phyloP scores from a whole-genome alignment of 441 rosid genomes.

The Aleurites moluccanus region DNA sequence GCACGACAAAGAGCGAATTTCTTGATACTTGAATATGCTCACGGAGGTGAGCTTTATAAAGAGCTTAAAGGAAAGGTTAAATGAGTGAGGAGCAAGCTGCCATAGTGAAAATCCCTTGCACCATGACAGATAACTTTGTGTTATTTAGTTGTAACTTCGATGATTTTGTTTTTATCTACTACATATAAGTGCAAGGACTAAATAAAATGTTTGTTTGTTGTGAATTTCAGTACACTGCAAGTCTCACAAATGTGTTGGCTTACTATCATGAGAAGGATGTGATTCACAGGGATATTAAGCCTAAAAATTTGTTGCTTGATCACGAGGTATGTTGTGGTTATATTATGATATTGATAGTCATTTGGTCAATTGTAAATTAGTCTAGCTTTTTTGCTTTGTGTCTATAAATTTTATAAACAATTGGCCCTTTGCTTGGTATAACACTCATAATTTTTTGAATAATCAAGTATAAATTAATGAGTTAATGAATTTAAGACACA shows the following conservation, averaged over 20 bases:
- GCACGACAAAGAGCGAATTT: slow-evolving; percentile 67
- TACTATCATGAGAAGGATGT: slow-evolving; percentile 90
- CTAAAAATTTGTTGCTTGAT: slow-evolving; percentile 92
- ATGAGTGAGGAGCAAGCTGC: slow-evolving; percentile 74
- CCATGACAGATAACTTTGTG: background rate
- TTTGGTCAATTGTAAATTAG: background rate
- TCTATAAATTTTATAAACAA: background rate
- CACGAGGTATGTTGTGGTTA: slow-evolving; percentile 56
- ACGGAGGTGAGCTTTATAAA: slow-evolving; percentile 84
- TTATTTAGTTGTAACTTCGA: background rate
- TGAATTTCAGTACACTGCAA: slow-evolving; percentile 73
- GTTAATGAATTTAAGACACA: background rate
- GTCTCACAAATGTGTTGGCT: slow-evolving; percentile 77
- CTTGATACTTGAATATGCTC: slow-evolving; percentile 92
- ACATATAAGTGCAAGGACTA: background rate
- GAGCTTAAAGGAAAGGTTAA: slow-evolving; percentile 56
- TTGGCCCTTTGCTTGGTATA: no score
- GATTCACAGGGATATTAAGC: no score
- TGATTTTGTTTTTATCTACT: background rate
- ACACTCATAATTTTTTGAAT: background rate
- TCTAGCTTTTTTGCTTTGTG: background rate
- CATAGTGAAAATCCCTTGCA: slow-evolving; percentile 38
- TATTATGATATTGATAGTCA: background rate
- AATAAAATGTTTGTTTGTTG: background rate
- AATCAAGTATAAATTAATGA: background rate